Percentiles rank a stretch among this genome's conserved stretches.
phyloP scores from a whole-genome alignment of 2,329 filamentous ascomycete genomes.

The Rutstroemia sp. region DNA sequence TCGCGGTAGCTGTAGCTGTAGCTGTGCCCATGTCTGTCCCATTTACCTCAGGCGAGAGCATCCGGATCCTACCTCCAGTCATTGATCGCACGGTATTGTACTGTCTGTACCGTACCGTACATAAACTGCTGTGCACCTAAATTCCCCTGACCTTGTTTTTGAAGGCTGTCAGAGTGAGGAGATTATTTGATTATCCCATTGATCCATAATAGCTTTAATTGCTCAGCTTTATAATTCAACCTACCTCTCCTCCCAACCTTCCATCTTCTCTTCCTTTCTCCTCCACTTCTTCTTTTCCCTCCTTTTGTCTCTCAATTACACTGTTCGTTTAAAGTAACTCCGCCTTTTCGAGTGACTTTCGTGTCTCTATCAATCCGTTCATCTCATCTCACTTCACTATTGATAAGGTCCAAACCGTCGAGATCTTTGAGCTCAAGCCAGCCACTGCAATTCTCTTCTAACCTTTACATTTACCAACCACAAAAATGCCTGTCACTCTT shows the following conservation, averaged over 20 bases:
- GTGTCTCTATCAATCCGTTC: too few species aligned
- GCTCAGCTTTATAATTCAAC: constrained; percentile 23
- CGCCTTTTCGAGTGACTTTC: too few species aligned
- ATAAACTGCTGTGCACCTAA: constrained; percentile 5
- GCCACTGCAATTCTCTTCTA: constrained; percentile 10
- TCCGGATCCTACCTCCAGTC: too few species aligned
- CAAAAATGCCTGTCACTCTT: constrained; percentile 50
- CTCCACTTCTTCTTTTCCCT: too few species aligned
- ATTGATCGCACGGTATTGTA: too few species aligned
- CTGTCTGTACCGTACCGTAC: constrained; percentile 7
- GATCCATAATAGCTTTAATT: background rate
- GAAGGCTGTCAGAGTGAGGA: constrained; percentile 15
- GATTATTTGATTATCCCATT: constrained; percentile 14
- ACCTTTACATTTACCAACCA: background rate
- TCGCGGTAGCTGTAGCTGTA: constrained; percentile 3
- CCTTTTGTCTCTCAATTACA: too few species aligned
- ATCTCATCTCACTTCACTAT: too few species aligned
- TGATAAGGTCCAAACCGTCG: background rate
- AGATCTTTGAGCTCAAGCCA: constrained; percentile 8
- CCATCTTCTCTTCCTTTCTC: background rate
- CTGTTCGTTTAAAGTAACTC: too few species aligned
- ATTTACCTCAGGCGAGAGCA: too few species aligned
- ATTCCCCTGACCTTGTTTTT: constrained; percentile 15
- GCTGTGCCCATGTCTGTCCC: constrained; percentile 5
- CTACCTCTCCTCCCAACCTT: constrained; percentile 5